Evolutionary conservation across 1,284 basidiomycete genomes (phyloP).

Genomic region (Rhodofomes roseus): DNA sequence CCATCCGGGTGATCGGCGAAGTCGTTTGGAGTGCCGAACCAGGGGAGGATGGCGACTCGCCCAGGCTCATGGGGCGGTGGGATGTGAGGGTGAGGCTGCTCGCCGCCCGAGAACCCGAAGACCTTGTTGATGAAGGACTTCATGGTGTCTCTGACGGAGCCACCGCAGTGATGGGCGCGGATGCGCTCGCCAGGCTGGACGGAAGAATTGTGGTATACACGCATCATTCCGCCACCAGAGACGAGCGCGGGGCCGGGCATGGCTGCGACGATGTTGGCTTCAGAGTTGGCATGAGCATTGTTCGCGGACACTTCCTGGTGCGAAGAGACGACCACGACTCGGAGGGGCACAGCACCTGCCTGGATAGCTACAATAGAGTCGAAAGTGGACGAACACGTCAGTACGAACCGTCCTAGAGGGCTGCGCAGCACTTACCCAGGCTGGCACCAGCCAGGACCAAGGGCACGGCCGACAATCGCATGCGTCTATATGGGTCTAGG

Average conservation of each 20-base stretch:
- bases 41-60: constrained; percentile 5
- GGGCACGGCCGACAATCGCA: constrained; percentile 1
- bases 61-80: background rate
- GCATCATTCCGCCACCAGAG: background rate
- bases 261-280: background rate
- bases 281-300: background rate
- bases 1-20: background rate
- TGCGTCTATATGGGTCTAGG: background rate
- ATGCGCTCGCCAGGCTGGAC: background rate
- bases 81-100: background rate
- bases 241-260: background rate
- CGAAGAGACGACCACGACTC: constrained; percentile 7
- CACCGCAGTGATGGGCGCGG: constrained; percentile 1
- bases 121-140: constrained; percentile 3
- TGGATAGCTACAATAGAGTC: constrained; percentile 1
- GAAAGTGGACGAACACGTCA: background rate
- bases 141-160: constrained; percentile 3
- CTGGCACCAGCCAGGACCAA: constrained; percentile 8
- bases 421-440: constrained; percentile 8
- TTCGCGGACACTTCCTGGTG: constrained; percentile 5
- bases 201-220: background rate
- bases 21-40: background rate
- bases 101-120: constrained; percentile 6
- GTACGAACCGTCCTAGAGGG: background rate
- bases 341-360: constrained; percentile 5